Evolutionary conservation across 192 early-diverging fungal species (phyloP), one percentile per base, ranked within the genome.

Genomic region (Mortierella alpina): DNA sequence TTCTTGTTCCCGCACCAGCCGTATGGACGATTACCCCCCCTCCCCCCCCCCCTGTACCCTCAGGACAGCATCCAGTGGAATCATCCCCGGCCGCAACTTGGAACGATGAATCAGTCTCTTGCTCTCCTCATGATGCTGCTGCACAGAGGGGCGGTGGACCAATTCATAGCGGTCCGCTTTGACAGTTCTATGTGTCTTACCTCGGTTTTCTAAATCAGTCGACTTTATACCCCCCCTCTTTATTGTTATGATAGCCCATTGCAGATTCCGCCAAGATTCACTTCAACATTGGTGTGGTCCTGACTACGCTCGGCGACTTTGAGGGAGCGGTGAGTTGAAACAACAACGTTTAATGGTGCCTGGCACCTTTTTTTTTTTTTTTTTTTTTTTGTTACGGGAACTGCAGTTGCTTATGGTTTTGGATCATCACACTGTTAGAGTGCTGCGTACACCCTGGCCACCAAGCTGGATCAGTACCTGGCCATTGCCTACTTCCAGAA

Each of bases 241-340:
- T 51, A n/a, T 51, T n/a, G 31, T 31, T 31, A 52, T 62, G 44
- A 14, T 84, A 92, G 91, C 81, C 82, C 41, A 91, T 99, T 66
- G 96, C 96, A 47, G 95, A 97, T 76, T 92, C 91, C 17, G 91
- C 96, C 48, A 97, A 96, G 84, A 96, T 98, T 58, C 95, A 96
- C 82, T 99, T 98, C 84, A 99, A 98, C 83, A 95, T 98, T 78
- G 96, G 93, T 8, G 90, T 96, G 67, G 88, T 93, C 50, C 90
- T 90, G 59, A 87, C 95, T 5, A 92, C 91, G 31, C 66, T 94
- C 49, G 90, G 89, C 17, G 88, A 96, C 65, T 86, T 92, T 78
- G 86, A 92, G 22, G 88, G 86, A 69, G 97, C 96, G 76, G 95
- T 98, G 89, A 87, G 93, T 90, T 60, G 54, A 62, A 39, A 18